A percentile compares a stretch with the other conserved stretches of the same genome.
phyloP scores from a whole-genome alignment of 2,329 filamentous ascomycete species.

The Neopestalotiopsis sp. region DNA sequence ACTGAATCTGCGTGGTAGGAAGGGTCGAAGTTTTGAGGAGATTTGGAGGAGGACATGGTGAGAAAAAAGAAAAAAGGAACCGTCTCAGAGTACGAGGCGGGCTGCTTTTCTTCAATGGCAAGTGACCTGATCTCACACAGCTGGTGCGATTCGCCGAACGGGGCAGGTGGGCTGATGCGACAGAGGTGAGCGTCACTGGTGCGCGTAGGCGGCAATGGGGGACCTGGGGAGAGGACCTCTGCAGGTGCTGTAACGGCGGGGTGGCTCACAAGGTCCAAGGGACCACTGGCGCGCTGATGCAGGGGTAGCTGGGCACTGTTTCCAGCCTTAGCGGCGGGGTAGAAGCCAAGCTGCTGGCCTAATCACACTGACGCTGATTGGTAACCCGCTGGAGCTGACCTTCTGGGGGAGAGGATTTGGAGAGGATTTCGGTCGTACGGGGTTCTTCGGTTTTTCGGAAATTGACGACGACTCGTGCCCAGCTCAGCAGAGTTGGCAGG shows the following conservation, averaged over 20 bases:
- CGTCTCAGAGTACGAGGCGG: not conserved
- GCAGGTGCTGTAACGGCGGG: slow-evolving; percentile 8
- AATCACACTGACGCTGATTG: slow-evolving; percentile 4
- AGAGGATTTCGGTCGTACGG: not conserved
- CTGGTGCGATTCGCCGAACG: slow-evolving; percentile 10
- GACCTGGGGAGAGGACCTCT: not conserved
- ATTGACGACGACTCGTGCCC: not conserved
- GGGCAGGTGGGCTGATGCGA: slow-evolving; percentile 16
- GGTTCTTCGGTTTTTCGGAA: slow-evolving; percentile 1
- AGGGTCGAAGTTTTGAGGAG: slow-evolving; percentile 41
- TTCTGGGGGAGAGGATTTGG: not conserved
- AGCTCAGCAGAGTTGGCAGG: not conserved
- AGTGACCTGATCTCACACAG: slow-evolving; percentile 9
- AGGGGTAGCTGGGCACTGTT: slow-evolving; percentile 10
- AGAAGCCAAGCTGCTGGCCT: not conserved
- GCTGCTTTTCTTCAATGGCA: not conserved
- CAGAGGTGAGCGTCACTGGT: not conserved
- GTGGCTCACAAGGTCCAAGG: slow-evolving; percentile 2
- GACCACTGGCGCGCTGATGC: not conserved
- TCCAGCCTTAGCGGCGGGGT: slow-evolving; percentile 13
- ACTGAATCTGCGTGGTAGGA: slow-evolving; percentile 49
- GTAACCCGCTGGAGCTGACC: not conserved
- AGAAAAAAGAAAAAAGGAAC: not conserved
- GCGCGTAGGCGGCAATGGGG: not conserved
- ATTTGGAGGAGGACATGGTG: slow-evolving; percentile 37